Base-by-base conservation (phyloP, 257 asterid genomes). In the Lithospermum erythrorhizon region DNA sequence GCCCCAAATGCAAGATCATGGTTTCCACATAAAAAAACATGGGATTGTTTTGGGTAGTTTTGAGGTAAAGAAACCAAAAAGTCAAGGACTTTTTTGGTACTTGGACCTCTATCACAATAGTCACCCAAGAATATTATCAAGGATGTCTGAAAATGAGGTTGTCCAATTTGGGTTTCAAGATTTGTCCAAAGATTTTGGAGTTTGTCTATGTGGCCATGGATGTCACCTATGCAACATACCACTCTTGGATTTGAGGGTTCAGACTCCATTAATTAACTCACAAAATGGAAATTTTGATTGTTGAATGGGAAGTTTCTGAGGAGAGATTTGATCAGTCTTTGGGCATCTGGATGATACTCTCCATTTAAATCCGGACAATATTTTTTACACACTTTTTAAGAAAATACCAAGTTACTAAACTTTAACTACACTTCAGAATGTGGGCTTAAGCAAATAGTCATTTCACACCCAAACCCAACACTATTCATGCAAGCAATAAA, bases 91-190 rank as follows among this genome's bases (percentile, higher is more conserved):
- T 76, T 29, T 30, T 63, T 63, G 5, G 95, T 84, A 37, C 82
- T 62, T 4, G 89, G 86, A 0, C 98, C 98, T 57, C 98, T 77
- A 53, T 91, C 98, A 67, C 98, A 88, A 9, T 88, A 91, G 81
- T 91, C 95, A 21, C 98, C 98, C 77, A 91, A 65, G 89, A 91
- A 91, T 65, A 91, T 78, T 24, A 88, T 22, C 3, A 73, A 83
- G 41, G 98, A 94, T 3, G 94, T 58, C 29, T 72, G 63, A 74
- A 91, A 91, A 75, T 84, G 94, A 21, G 87, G 69, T 21, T 86
- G 77, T 76, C 52, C 73, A 0, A 81, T n/a, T 16, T 76, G 32
- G 65, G 61, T 67, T 76, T 86, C 93, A 21, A 91, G 95, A 70
- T 91, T 91, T 25, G 82, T 73, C 96, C 98, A 91, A 9, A 87